These are phyloP conservation scores for Calonectria montana DNA, from an alignment of 2,329 filamentous ascomycete species.

Conservation along the genomic window DNA sequence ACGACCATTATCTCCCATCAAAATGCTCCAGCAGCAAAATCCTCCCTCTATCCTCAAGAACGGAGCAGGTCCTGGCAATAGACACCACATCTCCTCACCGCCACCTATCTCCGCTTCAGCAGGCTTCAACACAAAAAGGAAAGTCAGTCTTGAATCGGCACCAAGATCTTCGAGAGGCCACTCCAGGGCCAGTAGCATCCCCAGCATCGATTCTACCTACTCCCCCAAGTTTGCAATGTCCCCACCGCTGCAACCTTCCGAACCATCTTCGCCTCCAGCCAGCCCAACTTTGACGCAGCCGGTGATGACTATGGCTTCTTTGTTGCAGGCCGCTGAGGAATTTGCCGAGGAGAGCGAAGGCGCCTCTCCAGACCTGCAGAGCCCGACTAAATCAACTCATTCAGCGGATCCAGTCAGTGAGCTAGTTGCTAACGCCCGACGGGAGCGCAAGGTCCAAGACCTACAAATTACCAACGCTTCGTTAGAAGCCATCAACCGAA, in stretches of 20 bases:
- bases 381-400: conserved; percentile 67
- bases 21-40: conserved; percentile 44
- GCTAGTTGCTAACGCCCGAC: conserved; percentile 85
- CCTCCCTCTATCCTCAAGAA: conserved; percentile 36
- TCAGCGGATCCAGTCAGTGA: conserved; percentile 75
- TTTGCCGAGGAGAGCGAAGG: conserved; percentile 51
- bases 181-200: conserved; percentile 55
- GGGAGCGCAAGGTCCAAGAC: conserved; percentile 95
- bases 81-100: conserved; percentile 49
- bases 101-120: conserved; percentile 50
- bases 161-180: conserved; percentile 51
- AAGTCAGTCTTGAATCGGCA: conserved; percentile 56
- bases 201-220: conserved; percentile 50
- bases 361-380: conserved; percentile 56
- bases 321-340: conserved; percentile 68
- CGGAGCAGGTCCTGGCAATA: conserved; percentile 32
- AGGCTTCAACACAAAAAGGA: conserved; percentile 49
- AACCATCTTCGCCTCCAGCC: conserved; percentile 52
- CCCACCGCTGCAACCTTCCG: conserved; percentile 44
- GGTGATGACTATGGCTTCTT: conserved; percentile 64
- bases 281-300: conserved; percentile 46
- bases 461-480: conserved; percentile 97
- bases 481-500: conserved; percentile 92
- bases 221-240: conserved; percentile 50
- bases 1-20: conserved; percentile 65